Evolutionary conservation across 306 rosid species (phyloP).

Genomic region (Vachellia collinsii): DNA sequence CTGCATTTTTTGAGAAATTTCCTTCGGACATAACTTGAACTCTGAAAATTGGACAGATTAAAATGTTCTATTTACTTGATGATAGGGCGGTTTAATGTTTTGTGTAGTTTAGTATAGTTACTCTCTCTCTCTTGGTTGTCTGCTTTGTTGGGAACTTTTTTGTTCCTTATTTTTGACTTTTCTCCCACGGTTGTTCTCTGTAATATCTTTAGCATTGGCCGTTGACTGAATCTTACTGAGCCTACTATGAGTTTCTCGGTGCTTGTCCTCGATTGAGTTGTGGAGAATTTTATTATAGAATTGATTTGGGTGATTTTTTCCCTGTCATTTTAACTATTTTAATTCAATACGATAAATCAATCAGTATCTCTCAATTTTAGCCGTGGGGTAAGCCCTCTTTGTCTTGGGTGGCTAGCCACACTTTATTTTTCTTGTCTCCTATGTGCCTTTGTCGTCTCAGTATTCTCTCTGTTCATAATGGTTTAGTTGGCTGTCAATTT

Average conservation of each 20-base stretch:
- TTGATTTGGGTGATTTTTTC: not conserved
- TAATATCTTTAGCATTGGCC: slow-evolving; percentile 33
- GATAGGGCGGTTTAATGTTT: not conserved
- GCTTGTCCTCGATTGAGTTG: not conserved
- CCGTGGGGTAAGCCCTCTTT: not conserved
- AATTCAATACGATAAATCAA: slow-evolving; percentile 3
- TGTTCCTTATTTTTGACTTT: slow-evolving; percentile 23
- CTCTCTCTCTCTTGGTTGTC: slow-evolving; percentile 22
- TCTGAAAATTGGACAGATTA: not conserved
- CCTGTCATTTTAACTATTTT: not conserved
- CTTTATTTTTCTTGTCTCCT: not conserved
- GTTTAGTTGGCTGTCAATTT: not conserved
- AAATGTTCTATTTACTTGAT: not conserved
- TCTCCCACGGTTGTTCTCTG: not conserved
- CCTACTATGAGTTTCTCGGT: slow-evolving; percentile 2
- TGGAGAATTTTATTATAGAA: not conserved
- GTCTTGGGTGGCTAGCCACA: not conserved
- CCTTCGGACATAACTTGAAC: slow-evolving; percentile 10
- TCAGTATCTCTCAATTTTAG: not conserved
- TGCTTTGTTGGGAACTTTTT: slow-evolving; percentile 23
- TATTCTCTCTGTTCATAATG: not conserved
- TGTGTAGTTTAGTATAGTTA: not conserved
- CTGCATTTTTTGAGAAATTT: slow-evolving; percentile 1
- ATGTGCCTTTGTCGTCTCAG: not conserved
- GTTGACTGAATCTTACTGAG: slow-evolving; percentile 33